A percentile compares a stretch with the other conserved stretches of the same genome.
Conservation (phyloP, 768 basidiomycete species). For the Hortiboletus flavorubellus region DNA sequence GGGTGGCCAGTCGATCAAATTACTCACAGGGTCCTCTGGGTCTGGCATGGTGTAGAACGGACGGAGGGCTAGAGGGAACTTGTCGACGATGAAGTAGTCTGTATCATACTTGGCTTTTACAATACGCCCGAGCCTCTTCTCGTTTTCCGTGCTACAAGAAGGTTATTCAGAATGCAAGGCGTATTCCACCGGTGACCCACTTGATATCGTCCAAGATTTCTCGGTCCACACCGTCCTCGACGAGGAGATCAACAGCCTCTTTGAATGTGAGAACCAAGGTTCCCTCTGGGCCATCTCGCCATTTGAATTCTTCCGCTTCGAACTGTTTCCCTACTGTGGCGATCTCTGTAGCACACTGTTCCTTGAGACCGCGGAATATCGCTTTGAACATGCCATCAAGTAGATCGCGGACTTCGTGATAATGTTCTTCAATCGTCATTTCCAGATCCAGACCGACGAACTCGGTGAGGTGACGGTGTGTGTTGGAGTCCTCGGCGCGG, state of each 20-base stretch:
- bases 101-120: slow-evolving; percentile 93
- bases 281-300: slow-evolving; percentile 63
- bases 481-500: slow-evolving; percentile 96
- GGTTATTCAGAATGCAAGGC: slow-evolving; percentile 1
- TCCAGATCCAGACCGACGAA: slow-evolving; percentile 99
- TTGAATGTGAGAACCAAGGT: slow-evolving; percentile 83
- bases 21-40: slow-evolving; percentile 76
- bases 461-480: slow-evolving; percentile 97
- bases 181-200: slow-evolving; percentile 38
- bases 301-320: slow-evolving; percentile 95
- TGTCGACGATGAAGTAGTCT: slow-evolving; percentile 99
- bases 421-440: slow-evolving; percentile 98
- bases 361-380: slow-evolving; percentile 82
- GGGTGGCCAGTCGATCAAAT: neutral
- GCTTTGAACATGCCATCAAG: slow-evolving; percentile 82
- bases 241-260: slow-evolving; percentile 84
- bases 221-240: slow-evolving; percentile 78
- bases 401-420: slow-evolving; percentile 94
- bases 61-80: slow-evolving; percentile 92
- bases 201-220: slow-evolving; percentile 87
- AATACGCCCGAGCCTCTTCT: slow-evolving; percentile 86
- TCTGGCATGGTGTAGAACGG: slow-evolving; percentile 99
- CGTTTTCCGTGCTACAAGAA: slow-evolving; percentile 81
- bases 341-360: slow-evolving; percentile 79
- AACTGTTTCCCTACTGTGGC: slow-evolving; percentile 80